These are phyloP conservation scores for Lasiosphaeriaceae sp. DNA, from an alignment of 495 filamentous ascomycete species.

Conservation along the genomic window DNA sequence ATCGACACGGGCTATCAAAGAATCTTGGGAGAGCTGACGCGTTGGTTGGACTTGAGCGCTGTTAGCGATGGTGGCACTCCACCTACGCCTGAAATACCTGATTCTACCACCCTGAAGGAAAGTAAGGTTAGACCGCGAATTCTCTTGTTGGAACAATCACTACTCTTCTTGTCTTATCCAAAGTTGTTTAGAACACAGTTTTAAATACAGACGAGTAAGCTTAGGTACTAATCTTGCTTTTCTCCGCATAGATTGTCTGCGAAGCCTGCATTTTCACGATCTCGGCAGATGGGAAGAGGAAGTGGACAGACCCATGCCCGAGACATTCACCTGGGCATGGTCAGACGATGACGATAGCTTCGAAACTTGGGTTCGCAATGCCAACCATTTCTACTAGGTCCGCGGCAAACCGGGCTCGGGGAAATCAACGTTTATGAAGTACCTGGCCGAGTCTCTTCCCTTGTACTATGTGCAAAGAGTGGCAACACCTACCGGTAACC, in stretches of 20 bases:
- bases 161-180: too few relatives aligned
- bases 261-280: not conserved
- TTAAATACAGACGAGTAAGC: too few relatives aligned
- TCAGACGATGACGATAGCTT: not conserved
- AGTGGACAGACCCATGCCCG: not conserved
- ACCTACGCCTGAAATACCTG: too few relatives aligned
- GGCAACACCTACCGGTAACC: too few relatives aligned
- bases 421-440: not conserved
- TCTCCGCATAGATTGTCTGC: not conserved
- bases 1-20: not conserved
- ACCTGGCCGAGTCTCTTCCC: not conserved
- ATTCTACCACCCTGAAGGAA: too few relatives aligned
- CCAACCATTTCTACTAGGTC: not conserved
- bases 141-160: too few relatives aligned
- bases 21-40: not conserved
- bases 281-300: not conserved
- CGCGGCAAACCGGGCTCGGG: too few relatives aligned
- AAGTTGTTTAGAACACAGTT: too few relatives aligned
- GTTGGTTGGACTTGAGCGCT: not conserved
- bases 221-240: too few relatives aligned
- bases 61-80: too few relatives aligned
- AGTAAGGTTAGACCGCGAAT: too few relatives aligned
- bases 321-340: not conserved
- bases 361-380: not conserved
- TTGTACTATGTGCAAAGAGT: not conserved